Conservation (phyloP, 169 alveolate genomes). For the Plasmodium fragile region DNA sequence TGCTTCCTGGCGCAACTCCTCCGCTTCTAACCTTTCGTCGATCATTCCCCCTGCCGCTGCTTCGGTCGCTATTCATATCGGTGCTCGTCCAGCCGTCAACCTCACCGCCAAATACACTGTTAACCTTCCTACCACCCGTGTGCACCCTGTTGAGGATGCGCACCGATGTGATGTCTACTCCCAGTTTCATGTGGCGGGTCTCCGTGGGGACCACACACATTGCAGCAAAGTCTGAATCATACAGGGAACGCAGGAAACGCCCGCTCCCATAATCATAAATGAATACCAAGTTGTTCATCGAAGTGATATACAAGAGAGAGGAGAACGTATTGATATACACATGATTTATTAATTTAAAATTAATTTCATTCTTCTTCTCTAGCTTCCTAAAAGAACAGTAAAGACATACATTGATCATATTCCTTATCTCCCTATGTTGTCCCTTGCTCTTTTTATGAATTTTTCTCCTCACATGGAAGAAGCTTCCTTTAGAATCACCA, state of each 20-base stretch:
- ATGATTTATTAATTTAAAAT: constrained; percentile 62
- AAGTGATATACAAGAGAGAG: constrained; percentile 40
- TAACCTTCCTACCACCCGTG: background rate
- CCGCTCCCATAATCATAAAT: constrained; percentile 46
- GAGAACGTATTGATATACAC: constrained; percentile 53
- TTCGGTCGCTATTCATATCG: background rate
- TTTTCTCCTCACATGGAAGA: background rate
- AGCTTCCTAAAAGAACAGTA: constrained; percentile 63
- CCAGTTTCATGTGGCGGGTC: constrained; percentile 15
- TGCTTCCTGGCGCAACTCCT: background rate
- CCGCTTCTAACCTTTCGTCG: background rate
- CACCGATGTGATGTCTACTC: constrained; percentile 21
- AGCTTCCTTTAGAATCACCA: background rate
- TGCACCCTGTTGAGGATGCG: constrained; percentile 37
- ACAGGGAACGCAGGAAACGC: constrained; percentile 16
- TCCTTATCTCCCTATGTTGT: constrained; percentile 9
- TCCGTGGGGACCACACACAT: constrained; percentile 16
- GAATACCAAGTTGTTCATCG: constrained; percentile 24
- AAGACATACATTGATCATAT: constrained; percentile 53
- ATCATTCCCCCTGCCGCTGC: background rate
- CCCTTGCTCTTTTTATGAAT: constrained; percentile 1
- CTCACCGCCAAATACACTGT: background rate
- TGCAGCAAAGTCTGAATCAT: constrained; percentile 31
- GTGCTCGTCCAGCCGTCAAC: background rate
- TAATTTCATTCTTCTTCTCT: constrained; percentile 75